These are phyloP conservation scores for Xylaria sp. DNA, from an alignment of 2,329 filamentous ascomycete genomes.

Conservation along the genomic window DNA sequence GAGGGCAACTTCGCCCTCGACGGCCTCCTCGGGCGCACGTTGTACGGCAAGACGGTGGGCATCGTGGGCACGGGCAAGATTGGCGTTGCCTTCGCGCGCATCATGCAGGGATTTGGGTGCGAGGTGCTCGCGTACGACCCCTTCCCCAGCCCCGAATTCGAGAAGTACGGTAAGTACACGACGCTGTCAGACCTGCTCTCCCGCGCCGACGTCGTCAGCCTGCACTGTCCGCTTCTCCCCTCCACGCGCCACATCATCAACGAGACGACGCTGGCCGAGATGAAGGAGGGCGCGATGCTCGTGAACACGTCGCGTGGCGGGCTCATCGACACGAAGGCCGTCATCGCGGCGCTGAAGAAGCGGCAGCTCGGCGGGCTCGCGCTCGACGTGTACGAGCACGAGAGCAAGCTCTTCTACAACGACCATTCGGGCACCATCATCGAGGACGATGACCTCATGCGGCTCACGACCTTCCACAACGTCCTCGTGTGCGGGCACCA, in stretches of 20 bases:
- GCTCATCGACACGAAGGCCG: slow-evolving; percentile 68
- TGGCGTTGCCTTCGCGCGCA: slow-evolving; percentile 69
- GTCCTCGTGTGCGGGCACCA: slow-evolving; percentile 75
- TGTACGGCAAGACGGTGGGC: slow-evolving; percentile 73
- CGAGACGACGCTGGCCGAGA: slow-evolving; percentile 60
- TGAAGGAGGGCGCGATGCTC: slow-evolving; percentile 70
- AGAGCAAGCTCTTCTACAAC: slow-evolving; percentile 72
- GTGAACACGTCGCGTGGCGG: slow-evolving; percentile 77
- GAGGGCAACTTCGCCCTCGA: slow-evolving; percentile 76
- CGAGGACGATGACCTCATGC: slow-evolving; percentile 73
- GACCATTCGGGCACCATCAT: slow-evolving; percentile 74
- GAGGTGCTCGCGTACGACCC: slow-evolving; percentile 70
- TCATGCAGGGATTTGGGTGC: slow-evolving; percentile 74
- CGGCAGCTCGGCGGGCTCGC: slow-evolving; percentile 70
- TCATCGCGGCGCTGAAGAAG: slow-evolving; percentile 70
- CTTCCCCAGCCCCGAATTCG: slow-evolving; percentile 61
- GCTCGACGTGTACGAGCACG: slow-evolving; percentile 75
- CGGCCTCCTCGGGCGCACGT: slow-evolving; percentile 70
- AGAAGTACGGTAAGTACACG: slow-evolving; percentile 62
- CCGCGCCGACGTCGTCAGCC: slow-evolving; percentile 69
- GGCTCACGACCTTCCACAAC: slow-evolving; percentile 75
- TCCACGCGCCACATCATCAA: slow-evolving; percentile 71
- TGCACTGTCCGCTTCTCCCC: slow-evolving; percentile 74
- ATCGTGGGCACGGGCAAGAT: slow-evolving; percentile 74
- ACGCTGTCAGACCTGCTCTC: slow-evolving; percentile 65